Evolutionary conservation across 768 basidiomycete species (phyloP).

Genomic region (Mycena haematopus): DNA sequence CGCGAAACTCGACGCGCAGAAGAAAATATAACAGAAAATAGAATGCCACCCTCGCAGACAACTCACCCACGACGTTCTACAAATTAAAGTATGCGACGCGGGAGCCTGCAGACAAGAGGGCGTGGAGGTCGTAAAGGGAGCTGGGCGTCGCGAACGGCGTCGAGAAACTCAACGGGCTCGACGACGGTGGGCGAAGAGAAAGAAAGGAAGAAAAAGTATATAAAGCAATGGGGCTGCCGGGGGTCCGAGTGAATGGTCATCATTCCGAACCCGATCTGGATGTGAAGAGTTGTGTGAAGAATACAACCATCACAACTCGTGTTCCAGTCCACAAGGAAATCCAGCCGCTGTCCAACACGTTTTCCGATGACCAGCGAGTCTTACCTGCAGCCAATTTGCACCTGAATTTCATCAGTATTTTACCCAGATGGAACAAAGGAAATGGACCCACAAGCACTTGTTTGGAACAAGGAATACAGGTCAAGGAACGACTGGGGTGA

Average conservation of each 20-base stretch:
- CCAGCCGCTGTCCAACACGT: slow-evolving; percentile 28
- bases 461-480: not conserved
- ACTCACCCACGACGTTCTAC: slow-evolving; percentile 46
- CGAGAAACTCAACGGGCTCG: slow-evolving; percentile 40
- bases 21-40: slow-evolving; percentile 25
- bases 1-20: slow-evolving; percentile 28
- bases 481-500: slow-evolving; percentile 37
- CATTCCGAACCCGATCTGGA: slow-evolving; percentile 29
- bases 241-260: slow-evolving; percentile 34
- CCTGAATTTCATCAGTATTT: not conserved
- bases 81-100: slow-evolving; percentile 52
- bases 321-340: slow-evolving; percentile 23
- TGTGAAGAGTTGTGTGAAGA: slow-evolving; percentile 27
- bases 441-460: slow-evolving; percentile 18
- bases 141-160: slow-evolving; percentile 37
- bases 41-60: slow-evolving; percentile 3
- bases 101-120: slow-evolving; percentile 39
- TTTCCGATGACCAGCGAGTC: slow-evolving; percentile 19
- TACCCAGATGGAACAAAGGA: not conserved
- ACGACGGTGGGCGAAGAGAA: slow-evolving; percentile 42
- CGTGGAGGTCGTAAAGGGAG: slow-evolving; percentile 51
- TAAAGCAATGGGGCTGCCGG: slow-evolving; percentile 21
- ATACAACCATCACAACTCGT: slow-evolving; percentile 26
- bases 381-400: slow-evolving; percentile 3
- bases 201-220: slow-evolving; percentile 29